Evolutionary conservation across 208 protist genomes (phyloP).

Genomic region (Acanthamoeba triangularis): DNA sequence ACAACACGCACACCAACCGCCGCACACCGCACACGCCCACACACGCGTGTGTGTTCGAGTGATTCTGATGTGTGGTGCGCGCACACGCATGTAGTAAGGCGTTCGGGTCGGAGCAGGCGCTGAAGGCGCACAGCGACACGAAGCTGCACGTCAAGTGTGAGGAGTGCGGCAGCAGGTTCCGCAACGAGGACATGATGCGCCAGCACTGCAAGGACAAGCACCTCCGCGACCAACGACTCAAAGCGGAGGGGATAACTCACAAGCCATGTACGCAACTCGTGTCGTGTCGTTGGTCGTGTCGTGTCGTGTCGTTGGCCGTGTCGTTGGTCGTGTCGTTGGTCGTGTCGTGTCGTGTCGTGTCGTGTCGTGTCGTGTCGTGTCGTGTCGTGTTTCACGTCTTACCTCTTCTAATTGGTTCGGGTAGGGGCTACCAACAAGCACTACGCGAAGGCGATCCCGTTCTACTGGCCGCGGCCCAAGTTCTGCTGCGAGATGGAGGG

Average conservation of each 20-base stretch:
- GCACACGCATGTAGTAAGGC: not conserved
- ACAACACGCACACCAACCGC: not conserved
- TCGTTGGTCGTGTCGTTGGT: too few relatives aligned
- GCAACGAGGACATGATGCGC: not conserved
- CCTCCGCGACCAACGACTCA: not conserved
- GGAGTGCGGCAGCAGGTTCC: not conserved
- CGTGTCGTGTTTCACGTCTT: not conserved
- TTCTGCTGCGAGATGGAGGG: conserved; percentile 28
- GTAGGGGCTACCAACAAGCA: not conserved
- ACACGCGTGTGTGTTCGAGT: not conserved
- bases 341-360: not conserved
- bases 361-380: not conserved
- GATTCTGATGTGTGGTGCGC: not conserved
- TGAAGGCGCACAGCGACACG: not conserved
- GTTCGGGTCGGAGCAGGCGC: not conserved
- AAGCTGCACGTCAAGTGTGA: conserved; percentile 10
- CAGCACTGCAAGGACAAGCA: conserved; percentile 16
- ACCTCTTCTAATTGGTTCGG: not conserved
- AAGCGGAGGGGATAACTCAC: not conserved
- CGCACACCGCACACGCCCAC: not conserved
- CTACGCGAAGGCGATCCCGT: not conserved
- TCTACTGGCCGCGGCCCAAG: not conserved
- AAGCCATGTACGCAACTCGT: not conserved
- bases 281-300: too few relatives aligned
- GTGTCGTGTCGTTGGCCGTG: too few relatives aligned